Conservation (phyloP, 1,284 basidiomycete genomes). For the Rhodotorula glutinis region DNA sequence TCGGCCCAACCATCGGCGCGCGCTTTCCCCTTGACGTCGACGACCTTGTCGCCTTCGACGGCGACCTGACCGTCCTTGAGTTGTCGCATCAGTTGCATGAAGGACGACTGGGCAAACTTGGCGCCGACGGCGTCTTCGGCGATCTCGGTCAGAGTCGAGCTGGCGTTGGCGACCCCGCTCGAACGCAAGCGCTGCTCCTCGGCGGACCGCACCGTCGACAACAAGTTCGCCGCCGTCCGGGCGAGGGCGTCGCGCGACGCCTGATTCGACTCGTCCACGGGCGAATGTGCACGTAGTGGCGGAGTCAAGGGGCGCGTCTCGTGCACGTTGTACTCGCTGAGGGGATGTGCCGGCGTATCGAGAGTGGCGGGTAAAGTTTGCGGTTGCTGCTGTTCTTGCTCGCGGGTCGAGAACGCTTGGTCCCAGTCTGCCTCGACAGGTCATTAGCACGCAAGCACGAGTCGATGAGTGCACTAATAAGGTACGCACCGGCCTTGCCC, state of each 20-base stretch:
- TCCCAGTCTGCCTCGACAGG: constrained; percentile 28
- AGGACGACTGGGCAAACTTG: constrained; percentile 84
- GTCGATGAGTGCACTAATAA: too few relatives aligned
- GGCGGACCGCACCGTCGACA: constrained; percentile 45
- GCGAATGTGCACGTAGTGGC: constrained; percentile 12
- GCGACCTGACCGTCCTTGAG: constrained; percentile 78
- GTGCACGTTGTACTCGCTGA: constrained; percentile 4
- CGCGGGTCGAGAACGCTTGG: constrained; percentile 23
- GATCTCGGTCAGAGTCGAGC: not conserved
- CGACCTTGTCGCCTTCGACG: constrained; percentile 75
- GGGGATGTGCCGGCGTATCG: not conserved
- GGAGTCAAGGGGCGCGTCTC: constrained; percentile 25
- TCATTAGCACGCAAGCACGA: not conserved
- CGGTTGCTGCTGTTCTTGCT: not conserved
- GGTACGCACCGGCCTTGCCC: constrained; percentile 1
- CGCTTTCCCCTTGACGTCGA: constrained; percentile 52
- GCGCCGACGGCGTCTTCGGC: constrained; percentile 57
- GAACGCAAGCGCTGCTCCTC: constrained; percentile 17
- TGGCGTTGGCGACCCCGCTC: not conserved
- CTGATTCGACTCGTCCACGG: constrained; percentile 10
- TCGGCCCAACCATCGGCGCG: constrained; percentile 47
- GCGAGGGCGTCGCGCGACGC: constrained; percentile 47
- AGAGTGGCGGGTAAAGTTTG: not conserved
- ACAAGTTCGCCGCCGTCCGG: constrained; percentile 48
- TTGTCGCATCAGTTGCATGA: constrained; percentile 81